These are phyloP conservation scores for Ceratobasidium sp. DNA, from an alignment of 1,284 basidiomycete species.

Conservation along the genomic window DNA sequence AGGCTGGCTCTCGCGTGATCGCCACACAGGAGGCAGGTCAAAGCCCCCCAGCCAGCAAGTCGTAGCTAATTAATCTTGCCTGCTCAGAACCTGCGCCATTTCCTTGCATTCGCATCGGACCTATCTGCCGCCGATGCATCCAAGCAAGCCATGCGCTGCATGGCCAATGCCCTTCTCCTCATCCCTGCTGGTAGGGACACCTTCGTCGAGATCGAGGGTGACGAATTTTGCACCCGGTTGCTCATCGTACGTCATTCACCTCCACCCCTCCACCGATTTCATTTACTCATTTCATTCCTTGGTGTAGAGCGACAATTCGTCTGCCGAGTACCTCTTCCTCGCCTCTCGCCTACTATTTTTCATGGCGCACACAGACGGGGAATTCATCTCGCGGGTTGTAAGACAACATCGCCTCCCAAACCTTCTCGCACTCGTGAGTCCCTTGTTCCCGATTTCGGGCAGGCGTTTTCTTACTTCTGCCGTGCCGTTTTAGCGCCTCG, in stretches of 20 bases:
- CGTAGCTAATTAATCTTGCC: conserved; percentile 53
- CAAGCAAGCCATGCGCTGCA: conserved; percentile 75
- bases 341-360: conserved; percentile 82
- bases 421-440: conserved; percentile 61
- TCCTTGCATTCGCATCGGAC: conserved; percentile 47
- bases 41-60: conserved; percentile 56
- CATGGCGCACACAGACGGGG: conserved; percentile 60
- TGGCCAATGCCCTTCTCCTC: conserved; percentile 81
- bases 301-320: conserved; percentile 63
- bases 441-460: not conserved
- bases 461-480: not conserved
- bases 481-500: conserved; percentile 45
- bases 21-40: conserved; percentile 68
- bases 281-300: conserved; percentile 42
- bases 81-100: conserved; percentile 59
- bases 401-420: conserved; percentile 68
- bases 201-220: conserved; percentile 72
- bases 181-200: conserved; percentile 71
- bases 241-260: conserved; percentile 70
- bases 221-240: conserved; percentile 67
- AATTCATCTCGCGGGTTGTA: conserved; percentile 70
- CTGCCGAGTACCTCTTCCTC: conserved; percentile 76
- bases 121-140: conserved; percentile 48
- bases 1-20: conserved; percentile 75
- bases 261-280: conserved; percentile 6